Evolutionary conservation across 768 basidiomycete species (phyloP), one percentile per base, ranked within the genome.

Genomic region (Kwoniella bestiolae): DNA sequence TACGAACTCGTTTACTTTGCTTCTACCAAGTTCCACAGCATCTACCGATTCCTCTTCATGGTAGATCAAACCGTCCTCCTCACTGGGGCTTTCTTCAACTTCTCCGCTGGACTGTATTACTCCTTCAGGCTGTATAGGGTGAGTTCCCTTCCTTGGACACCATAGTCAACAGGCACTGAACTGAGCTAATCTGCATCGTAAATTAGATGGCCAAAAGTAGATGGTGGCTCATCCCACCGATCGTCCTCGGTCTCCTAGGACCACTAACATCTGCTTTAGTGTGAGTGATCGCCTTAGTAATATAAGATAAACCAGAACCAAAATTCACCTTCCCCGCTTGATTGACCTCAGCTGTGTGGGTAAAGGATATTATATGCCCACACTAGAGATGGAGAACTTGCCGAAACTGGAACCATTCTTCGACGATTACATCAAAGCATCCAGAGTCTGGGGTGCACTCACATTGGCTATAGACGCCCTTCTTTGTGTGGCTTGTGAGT

Each of bases 401-500:
- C 47, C 46, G 11, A 31, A 35, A 32, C 47, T 60, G 12, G 21
- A 18, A 14, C 28, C 14, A 11, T 60, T 32, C 46, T 52, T 60
- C 49, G 32, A 60, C 4, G 29, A 31, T 9, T 50, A 29, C 47
- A 41, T 51, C 31, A 18, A 25, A 9, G 14, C 21, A 3, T 47
- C n/a, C 32, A 47, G 35, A n/a, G 21, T 52, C 26, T 60, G 59
- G 59, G 59, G 59, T 29, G 59, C 34, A 3, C 16, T 60, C 5
- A 60, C 59, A n/a, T 34, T 60, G n/a, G 25, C 47, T 3, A 41
- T 51, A 29, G 59, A 60, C 45, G 16, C 35, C 25, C 14, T 28
- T 23, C 28, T 60, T 7, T 60, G 59, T 46, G 18, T 47, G 3
- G 44, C 38, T 11, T 29, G 57, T 58, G 25, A 28, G 41, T 58